Evolutionary conservation across 345 rosid genomes (phyloP), one percentile per base, ranked within the genome.

Genomic region (Nephelium lappaceum): DNA sequence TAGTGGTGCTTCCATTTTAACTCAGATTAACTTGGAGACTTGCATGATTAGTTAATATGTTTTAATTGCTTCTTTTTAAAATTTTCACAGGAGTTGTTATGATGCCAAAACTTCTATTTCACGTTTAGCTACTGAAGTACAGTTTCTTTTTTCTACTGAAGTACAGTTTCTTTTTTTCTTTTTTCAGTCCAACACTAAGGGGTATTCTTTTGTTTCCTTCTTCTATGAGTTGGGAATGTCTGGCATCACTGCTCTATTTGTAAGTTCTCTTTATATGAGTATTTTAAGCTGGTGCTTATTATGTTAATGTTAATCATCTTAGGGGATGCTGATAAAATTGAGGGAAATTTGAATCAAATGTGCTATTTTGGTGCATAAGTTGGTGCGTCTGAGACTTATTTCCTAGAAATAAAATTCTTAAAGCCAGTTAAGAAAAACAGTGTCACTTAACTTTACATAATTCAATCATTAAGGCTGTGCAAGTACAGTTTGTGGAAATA

Each of bases 151-250:
- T n/a, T n/a, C 78, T 72, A 23, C 53, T 80, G 64, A 71, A 67
- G 39, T 67, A 0, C 23, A 11, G 39, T 41, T 77, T 43, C 25
- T 43, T 41, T 72, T 78, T 43, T 82, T 75, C 83, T 58, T 65
- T 77, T 80, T 82, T 55, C 92, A 89, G 92, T 73, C 84, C 83
- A 57, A 80, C 85, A 14, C 90, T 89, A 0, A 72, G 84, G 45
- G 88, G 85, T 72, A 85, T 89, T 79, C 90, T 11, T 24, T 84
- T 16, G 83, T 89, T 85, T 85, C 84, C 63, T 89, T 89, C 79
- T 89, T 89, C 81, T 89, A 87, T 68, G 81, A 87, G 78, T 61
- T 89, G 72, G 92, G 92, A 79, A 89, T 84, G 92, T 82, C 92
- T 0, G 90, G 92, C 55, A 85, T 89, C 85, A 85, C 41, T 53